These are phyloP conservation scores for Umbelopsis vinacea DNA, from an alignment of 192 early-diverging fungal genomes.

Conservation along the genomic window DNA sequence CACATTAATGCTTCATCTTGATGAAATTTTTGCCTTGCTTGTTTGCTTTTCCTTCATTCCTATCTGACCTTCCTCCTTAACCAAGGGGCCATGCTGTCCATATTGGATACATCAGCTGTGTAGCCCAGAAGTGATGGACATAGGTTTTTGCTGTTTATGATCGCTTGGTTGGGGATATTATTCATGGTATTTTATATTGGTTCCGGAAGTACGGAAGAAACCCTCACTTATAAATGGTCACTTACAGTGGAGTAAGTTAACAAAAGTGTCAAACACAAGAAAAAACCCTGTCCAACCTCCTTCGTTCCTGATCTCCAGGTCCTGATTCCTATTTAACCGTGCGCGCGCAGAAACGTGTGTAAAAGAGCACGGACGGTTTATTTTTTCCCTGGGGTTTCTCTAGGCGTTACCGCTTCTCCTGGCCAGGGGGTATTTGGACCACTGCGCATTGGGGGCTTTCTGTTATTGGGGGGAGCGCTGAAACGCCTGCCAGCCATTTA, in stretches of 20 bases:
- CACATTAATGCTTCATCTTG: no score
- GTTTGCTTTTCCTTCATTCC: no score
- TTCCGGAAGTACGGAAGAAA: neutral
- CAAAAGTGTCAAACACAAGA: no score
- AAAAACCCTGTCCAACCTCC: neutral
- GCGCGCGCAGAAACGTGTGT: neutral
- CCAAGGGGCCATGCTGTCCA: no score
- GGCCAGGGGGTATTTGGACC: constrained; percentile 4
- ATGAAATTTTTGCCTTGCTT: no score
- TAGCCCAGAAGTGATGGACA: neutral
- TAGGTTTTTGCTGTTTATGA: constrained; percentile 1
- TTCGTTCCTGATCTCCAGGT: neutral
- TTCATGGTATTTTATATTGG: neutral
- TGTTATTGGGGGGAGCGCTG: neutral
- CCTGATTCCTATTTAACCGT: neutral
- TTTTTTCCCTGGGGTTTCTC: no score
- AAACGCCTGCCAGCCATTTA: no score
- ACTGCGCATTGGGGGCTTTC: no score
- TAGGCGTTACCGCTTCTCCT: neutral
- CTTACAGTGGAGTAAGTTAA: no score
- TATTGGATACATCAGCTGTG: no score
- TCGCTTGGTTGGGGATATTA: no score
- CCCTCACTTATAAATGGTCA: no score
- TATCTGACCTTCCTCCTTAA: neutral
- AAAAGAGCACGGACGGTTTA: constrained; percentile 1